Base-by-base conservation (phyloP, 208 protist genomes). In the Leishmania arabica region DNA sequence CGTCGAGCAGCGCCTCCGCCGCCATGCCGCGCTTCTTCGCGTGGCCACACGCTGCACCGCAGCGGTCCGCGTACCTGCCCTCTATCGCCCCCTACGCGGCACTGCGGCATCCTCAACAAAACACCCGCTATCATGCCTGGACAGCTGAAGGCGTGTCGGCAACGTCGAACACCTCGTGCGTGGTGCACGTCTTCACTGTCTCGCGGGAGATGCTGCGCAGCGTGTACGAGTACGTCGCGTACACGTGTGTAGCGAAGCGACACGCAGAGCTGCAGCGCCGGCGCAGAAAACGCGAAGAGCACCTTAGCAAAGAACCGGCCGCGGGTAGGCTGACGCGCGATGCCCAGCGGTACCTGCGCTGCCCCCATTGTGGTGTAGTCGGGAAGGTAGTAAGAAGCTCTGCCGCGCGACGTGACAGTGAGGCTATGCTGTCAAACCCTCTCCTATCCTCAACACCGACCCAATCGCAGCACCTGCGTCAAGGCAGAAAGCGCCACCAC, bases 181-280 rank as follows among this genome's bases (percentile, higher is more conserved):
- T 86, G 58, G 82, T 86, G 31, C 82, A 86, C 74, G 78, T 86
- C 65, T 86, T 86, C 74, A 82, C 82, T 42, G 58, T 86, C n/a
- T 82, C 82, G n/a, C 37, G 68, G 1, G 64, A 31, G 73, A 86
- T 86, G 82, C 82, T 86, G 73, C 82, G 66, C 45, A 69, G 66
- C 47, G 74, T 86, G 51, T 82, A 86, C 74, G 82, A 86, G 56
- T 86, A 86, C 74, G 82, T 86, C 21, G 82, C 82, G 53, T 82
- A 80, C 74, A 31, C 53, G 65, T 86, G 82, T n/a, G 82, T 69
- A 47, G 64, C 42, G 54, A 75, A 42, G 73, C 74, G 73, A 21
- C 40, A 80, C 51, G 34, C 7, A 13, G 78, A 78, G 65, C 34
- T 53, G 56, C 82, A 69, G 65, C 64, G 77, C 45, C 77, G 71